These are phyloP conservation scores for Suhomyces xylopsoci DNA, from an alignment of 805 yeast species.

Conservation along the genomic window DNA sequence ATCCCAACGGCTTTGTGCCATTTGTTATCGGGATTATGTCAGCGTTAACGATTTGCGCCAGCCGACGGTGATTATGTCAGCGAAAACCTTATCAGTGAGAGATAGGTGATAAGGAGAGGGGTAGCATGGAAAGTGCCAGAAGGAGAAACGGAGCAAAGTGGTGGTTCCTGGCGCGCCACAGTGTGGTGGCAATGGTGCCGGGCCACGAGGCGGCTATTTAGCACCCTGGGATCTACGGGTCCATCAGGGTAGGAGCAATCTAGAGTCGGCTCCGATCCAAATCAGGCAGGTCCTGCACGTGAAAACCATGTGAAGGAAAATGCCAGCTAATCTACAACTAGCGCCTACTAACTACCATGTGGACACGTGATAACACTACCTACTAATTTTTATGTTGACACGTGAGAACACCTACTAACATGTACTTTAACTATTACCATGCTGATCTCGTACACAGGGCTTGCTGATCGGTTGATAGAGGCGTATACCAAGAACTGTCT, in stretches of 20 bases:
- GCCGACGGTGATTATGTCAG: not conserved
- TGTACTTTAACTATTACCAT: no score
- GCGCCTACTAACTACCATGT: no score
- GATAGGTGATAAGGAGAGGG: not conserved
- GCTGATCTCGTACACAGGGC: no score
- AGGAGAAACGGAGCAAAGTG: not conserved
- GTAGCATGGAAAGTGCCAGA: not conserved
- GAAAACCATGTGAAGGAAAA: not conserved
- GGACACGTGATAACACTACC: no score
- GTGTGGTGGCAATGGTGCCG: not conserved
- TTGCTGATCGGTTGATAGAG: slow-evolving; percentile 9
- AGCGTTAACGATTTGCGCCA: not conserved
- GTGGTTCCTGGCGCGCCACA: not conserved
- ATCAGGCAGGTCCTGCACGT: not conserved
- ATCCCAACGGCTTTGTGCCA: slow-evolving; percentile 6
- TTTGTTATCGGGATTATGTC: slow-evolving; percentile 2
- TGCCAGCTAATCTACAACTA: no score
- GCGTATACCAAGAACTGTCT: slow-evolving; percentile 8
- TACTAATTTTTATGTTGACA: no score
- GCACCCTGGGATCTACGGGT: not conserved
- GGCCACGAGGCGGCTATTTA: not conserved
- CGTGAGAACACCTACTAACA: no score
- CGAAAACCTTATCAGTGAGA: not conserved
- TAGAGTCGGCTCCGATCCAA: not conserved
- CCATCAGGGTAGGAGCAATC: not conserved